Evolutionary conservation across 2,329 filamentous ascomycete genomes (phyloP).

Genomic region (Fusarium brachygibbosum): DNA sequence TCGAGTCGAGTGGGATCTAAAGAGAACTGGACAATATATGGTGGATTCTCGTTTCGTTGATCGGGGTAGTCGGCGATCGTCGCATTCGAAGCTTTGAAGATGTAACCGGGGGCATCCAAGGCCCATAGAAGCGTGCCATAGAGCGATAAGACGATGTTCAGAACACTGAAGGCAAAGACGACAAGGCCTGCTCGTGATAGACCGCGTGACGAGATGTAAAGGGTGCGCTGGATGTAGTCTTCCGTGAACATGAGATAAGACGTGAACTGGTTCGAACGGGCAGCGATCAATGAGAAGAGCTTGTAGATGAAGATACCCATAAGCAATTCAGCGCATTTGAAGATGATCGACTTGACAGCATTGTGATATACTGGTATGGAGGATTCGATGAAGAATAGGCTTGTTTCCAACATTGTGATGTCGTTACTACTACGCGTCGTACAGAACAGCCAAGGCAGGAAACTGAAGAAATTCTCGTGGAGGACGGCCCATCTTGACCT

Average conservation of each 20-base stretch:
- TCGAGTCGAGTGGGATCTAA: not conserved
- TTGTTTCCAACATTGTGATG: conserved; percentile 28
- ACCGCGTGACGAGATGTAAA: conserved; percentile 31
- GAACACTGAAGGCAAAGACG: conserved; percentile 23
- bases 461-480: not conserved
- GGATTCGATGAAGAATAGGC: conserved; percentile 16
- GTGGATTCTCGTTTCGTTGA: conserved; percentile 13
- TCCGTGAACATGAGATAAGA: conserved; percentile 43
- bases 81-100: conserved; percentile 12
- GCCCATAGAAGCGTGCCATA: conserved; percentile 40
- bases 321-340: conserved; percentile 36
- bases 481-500: not conserved
- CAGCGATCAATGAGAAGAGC: conserved; percentile 30
- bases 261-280: conserved; percentile 36
- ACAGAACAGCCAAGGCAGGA: not conserved
- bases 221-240: conserved; percentile 31
- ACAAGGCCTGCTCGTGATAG: conserved; percentile 27
- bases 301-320: conserved; percentile 39
- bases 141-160: conserved; percentile 20
- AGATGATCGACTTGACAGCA: conserved; percentile 38
- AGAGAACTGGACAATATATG: conserved; percentile 31
- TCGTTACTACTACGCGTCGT: too few relatives aligned
- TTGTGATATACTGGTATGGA: conserved; percentile 38
- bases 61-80: conserved; percentile 14
- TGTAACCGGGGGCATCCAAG: conserved; percentile 34